Percentiles rank a stretch among this genome's conserved stretches.
phyloP scores from a whole-genome alignment of 208 protist species.

The Chromosphaera perkinsii region DNA sequence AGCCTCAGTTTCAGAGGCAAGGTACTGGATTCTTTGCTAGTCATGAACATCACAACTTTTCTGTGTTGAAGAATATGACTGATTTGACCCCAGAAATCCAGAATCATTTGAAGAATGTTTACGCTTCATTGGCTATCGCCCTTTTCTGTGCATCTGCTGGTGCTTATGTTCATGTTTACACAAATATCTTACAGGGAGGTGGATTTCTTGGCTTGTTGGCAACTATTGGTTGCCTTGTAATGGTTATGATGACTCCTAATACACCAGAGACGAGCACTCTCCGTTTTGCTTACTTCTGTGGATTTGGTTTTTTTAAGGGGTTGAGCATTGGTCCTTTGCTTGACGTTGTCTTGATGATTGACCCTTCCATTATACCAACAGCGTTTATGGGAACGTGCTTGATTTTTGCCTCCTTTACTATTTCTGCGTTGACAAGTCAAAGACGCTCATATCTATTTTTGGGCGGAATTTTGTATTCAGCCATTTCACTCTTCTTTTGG shows the following conservation, averaged over 20 bases:
- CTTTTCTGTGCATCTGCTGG: background rate
- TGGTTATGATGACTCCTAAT: background rate
- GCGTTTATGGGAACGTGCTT: background rate
- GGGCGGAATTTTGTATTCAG: background rate
- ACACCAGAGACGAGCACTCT: background rate
- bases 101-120: background rate
- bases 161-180: background rate
- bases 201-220: background rate
- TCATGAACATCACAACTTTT: no score
- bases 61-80: no score
- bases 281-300: background rate
- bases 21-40: no score
- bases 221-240: background rate
- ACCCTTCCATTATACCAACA: background rate
- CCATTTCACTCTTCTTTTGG: background rate
- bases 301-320: background rate
- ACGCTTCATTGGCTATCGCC: background rate
- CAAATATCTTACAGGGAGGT: no score
- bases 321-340: background rate
- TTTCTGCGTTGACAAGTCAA: background rate
- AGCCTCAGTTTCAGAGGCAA: no score
- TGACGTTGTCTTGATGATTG: background rate
- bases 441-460: background rate
- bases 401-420: background rate
- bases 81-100: no score